Base-by-base conservation (phyloP, 2,329 filamentous ascomycete species). In the Hypocrella siamensis region DNA sequence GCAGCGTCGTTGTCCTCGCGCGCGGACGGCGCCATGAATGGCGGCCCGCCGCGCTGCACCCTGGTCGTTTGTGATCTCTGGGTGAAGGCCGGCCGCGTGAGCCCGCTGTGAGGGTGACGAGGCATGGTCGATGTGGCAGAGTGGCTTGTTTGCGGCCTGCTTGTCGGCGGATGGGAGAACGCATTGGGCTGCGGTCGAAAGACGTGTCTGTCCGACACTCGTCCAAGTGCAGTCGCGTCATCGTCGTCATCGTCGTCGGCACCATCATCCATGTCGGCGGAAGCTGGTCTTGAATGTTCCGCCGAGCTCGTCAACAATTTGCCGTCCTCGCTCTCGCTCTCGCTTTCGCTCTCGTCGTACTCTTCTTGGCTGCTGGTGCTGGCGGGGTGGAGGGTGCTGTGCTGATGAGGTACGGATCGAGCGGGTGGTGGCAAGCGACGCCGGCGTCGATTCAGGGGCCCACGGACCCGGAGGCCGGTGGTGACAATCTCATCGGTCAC, bases 1-100 rank as follows among this genome's bases (percentile, higher is more conserved):
- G 85, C 90, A 19, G 85, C 90, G 45, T 98, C 90, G 45, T 96
- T 86, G 44, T 96, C 85, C 30, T 82, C 77, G 43, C 84, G 82
- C 44, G 82, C 74, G 4, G 73, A 71, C 2, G 82, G 78, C 0
- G 79, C 77, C 48, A 83, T 70, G 50, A 80, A 72, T 51, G 75
- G 79, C 39, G 66, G 55, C 32, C 61, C 47, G 27, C 49, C 53
- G 27, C 55, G 70, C 39, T 61, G 56, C 25, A 57, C 46, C 28
- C 63, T 56, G 8, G 58, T 56, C 38, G 58, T 56, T 38, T 63
- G 59, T 12, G 65, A 58, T 30, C 66, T 59, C 31, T 62, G 60
- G 11, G 56, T 51, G 37, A 67, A 59, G 3, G 62, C 60, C 9
- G 64, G 60, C 36, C 68, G 60, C 34, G 60, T 63, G 34, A 66